Evolutionary conservation across 2,329 filamentous ascomycete genomes (phyloP).

Genomic region (Ceratocystiopsis minuta): DNA sequence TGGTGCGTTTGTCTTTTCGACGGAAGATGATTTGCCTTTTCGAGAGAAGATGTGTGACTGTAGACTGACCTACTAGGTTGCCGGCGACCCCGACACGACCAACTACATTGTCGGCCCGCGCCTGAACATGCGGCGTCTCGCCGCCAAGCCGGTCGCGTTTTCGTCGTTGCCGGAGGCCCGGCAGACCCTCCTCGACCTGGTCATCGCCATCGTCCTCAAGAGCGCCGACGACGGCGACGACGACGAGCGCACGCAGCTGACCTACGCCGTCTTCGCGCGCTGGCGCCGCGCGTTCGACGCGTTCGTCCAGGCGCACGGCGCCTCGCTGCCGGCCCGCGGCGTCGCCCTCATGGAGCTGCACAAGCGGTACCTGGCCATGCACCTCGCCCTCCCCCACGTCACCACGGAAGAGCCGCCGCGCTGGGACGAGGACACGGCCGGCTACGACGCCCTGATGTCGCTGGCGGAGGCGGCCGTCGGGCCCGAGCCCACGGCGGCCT

Average conservation of each 20-base stretch:
- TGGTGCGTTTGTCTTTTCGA: background rate
- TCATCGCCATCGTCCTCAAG: background rate
- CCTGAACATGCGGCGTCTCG: background rate
- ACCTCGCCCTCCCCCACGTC: background rate
- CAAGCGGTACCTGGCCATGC: background rate
- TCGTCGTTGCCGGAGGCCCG: slow-evolving; percentile 1
- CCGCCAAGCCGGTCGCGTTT: background rate
- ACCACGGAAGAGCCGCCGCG: background rate
- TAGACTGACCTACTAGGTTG: background rate
- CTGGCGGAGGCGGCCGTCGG: slow-evolving; percentile 1
- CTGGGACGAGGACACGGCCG: background rate
- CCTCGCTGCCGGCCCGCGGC: background rate
- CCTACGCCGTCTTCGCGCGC: background rate
- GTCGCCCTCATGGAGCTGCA: slow-evolving; percentile 3
- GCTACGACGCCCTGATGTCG: background rate
- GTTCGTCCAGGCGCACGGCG: background rate
- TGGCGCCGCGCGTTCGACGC: slow-evolving; percentile 2
- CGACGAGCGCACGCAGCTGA: too few relatives aligned
- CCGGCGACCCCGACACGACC: slow-evolving; percentile 1
- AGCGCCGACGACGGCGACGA: background rate
- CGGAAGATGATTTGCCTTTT: too few relatives aligned
- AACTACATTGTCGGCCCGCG: background rate
- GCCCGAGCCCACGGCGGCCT: too few relatives aligned
- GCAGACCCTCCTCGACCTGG: slow-evolving; percentile 1
- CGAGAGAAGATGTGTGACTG: too few relatives aligned